phyloP scores from a whole-genome alignment of 345 rosid genomes.

The Sapria himalayana region DNA sequence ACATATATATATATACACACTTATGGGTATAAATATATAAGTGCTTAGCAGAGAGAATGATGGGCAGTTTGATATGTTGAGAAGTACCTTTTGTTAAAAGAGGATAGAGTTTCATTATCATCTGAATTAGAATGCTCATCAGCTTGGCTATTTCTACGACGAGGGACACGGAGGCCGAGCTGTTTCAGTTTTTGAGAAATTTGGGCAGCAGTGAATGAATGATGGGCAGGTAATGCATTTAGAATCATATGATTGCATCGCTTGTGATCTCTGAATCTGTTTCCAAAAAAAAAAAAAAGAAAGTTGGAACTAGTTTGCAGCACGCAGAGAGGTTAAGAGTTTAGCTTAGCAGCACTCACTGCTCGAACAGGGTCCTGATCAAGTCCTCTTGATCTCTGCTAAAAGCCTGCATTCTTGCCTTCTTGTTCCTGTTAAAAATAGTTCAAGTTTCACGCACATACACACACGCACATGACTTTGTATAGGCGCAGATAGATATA shows the following conservation, averaged over 20 bases:
- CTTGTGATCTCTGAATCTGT: conserved; percentile 59
- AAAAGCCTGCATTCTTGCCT: conserved; percentile 45
- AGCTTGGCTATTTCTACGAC: conserved; percentile 18
- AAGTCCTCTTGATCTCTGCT: conserved; percentile 61
- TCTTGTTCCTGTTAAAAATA: conserved; percentile 35
- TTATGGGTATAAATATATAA: too few relatives aligned
- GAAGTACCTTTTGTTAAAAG: too few relatives aligned
- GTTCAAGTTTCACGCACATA: too few relatives aligned
- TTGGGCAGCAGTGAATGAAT: conserved; percentile 43
- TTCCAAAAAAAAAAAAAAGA: conserved; percentile 2
- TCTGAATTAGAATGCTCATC: conserved; percentile 16
- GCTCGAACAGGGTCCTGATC: conserved; percentile 45
- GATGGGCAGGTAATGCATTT: conserved; percentile 41
- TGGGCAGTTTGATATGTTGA: too few relatives aligned
- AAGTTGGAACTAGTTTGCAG: conserved; percentile 4
- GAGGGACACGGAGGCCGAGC: conserved; percentile 42
- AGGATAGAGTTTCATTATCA: too few relatives aligned
- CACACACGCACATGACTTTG: too few relatives aligned
- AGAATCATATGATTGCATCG: conserved; percentile 68
- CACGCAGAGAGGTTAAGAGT: neutral
- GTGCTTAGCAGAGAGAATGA: too few relatives aligned
- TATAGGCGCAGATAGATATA: too few relatives aligned
- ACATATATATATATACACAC: too few relatives aligned
- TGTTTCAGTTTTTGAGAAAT: conserved; percentile 64
- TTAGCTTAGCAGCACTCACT: conserved; percentile 30